Conservation (phyloP, 2,329 filamentous ascomycete genomes). For the Eutypella sp. region DNA sequence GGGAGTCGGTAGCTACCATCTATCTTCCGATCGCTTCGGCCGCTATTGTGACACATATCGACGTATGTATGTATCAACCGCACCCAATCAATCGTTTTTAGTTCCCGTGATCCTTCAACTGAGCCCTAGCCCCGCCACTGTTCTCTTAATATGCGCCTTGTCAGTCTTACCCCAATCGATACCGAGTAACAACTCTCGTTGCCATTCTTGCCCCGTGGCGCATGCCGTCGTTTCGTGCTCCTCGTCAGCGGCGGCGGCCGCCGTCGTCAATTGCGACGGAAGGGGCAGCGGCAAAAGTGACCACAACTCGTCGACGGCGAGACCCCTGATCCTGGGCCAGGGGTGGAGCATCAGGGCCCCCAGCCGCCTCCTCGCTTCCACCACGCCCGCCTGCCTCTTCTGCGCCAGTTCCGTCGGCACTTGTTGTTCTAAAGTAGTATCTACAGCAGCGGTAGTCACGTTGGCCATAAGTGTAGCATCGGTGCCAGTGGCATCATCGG, state of each 20-base stretch:
- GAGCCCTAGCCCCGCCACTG: conserved; percentile 40
- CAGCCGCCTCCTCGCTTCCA: conserved; percentile 61
- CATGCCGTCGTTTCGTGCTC: conserved; percentile 11
- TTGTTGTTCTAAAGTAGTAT: no score
- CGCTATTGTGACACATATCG: no score
- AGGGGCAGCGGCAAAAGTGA: conserved; percentile 33
- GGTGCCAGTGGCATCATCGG: no score
- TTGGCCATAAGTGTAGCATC: no score
- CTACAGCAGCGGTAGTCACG: no score
- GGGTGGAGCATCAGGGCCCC: conserved; percentile 72
- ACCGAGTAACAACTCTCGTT: conserved; percentile 37
- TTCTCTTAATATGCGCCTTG: conserved; percentile 37
- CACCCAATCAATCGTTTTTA: no score
- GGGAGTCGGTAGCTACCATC: no score
- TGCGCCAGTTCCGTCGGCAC: conserved; percentile 13
- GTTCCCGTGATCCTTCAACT: no score
- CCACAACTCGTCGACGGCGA: conserved; percentile 59
- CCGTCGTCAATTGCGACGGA: no score
- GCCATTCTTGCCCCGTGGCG: conserved; percentile 2
- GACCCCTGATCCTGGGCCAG: conserved; percentile 66
- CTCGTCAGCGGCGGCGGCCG: conserved; percentile 20
- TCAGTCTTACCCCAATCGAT: conserved; percentile 55
- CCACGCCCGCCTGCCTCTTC: conserved; percentile 39
- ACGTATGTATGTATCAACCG: no score
- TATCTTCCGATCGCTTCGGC: no score